Evolutionary conservation across 1,284 basidiomycete species (phyloP).

Genomic region (Cryptococcus maquisensis): DNA sequence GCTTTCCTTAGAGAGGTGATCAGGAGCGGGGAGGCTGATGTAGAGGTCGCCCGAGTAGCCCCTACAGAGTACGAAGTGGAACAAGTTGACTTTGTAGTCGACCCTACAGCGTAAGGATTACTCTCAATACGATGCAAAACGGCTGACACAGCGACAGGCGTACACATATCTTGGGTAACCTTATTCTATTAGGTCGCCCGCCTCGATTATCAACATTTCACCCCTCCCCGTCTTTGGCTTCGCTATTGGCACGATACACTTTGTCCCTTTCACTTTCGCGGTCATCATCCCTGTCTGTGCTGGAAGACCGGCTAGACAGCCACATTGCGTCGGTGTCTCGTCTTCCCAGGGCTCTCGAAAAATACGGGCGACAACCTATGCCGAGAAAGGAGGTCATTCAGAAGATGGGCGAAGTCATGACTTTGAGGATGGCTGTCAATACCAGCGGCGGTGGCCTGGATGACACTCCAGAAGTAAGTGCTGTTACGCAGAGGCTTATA

Average conservation of each 20-base stretch:
- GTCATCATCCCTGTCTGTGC: conserved; percentile 73
- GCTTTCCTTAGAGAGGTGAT: conserved; percentile 65
- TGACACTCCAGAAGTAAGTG: conserved; percentile 61
- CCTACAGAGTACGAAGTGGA: conserved; percentile 70
- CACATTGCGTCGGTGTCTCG: conserved; percentile 75
- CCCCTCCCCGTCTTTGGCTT: conserved; percentile 41
- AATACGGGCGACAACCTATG: conserved; percentile 75
- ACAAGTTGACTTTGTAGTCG: conserved; percentile 83
- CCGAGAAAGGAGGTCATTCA: conserved; percentile 72
- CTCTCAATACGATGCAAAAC: background rate
- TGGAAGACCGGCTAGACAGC: conserved; percentile 74
- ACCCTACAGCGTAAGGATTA: conserved; percentile 68
- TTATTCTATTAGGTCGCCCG: conserved; percentile 77
- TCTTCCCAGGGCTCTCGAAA: conserved; percentile 67
- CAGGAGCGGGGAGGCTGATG: conserved; percentile 51
- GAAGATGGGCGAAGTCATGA: conserved; percentile 81
- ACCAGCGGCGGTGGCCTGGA: conserved; percentile 81
- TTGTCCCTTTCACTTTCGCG: conserved; percentile 83
- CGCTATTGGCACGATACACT: conserved; percentile 76
- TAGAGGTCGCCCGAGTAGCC: conserved; percentile 59
- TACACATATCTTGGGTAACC: conserved; percentile 78
- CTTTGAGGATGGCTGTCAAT: conserved; percentile 80
- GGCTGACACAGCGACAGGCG: conserved; percentile 51
- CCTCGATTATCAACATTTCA: conserved; percentile 50
- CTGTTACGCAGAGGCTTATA: background rate